Percentiles rank a stretch among this genome's conserved stretches.
phyloP scores from a whole-genome alignment of 257 asterid genomes.

The Euphrasia confusa region DNA sequence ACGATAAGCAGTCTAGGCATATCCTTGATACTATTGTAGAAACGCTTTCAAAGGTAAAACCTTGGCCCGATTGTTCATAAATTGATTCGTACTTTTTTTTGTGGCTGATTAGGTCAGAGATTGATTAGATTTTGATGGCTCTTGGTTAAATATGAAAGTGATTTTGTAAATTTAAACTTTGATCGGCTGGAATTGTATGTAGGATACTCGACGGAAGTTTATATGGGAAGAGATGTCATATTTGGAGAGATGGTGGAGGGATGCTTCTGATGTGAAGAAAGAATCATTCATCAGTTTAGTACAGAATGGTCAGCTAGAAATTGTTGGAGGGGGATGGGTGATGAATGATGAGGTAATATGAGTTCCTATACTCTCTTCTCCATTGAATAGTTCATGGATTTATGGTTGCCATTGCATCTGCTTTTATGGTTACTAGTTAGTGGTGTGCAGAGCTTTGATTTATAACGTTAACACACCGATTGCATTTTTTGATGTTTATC shows the following conservation, averaged over 20 bases:
- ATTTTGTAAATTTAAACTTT: conserved; percentile 10
- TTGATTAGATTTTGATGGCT: conserved; percentile 5
- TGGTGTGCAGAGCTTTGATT: conserved; percentile 11
- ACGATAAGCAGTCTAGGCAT: conserved; percentile 80
- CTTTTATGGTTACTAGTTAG: too few relatives aligned
- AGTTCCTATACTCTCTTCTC: background rate
- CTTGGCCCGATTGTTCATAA: conserved; percentile 12
- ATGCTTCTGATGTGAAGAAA: conserved; percentile 59
- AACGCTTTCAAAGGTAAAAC: conserved; percentile 62
- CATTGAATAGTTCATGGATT: background rate
- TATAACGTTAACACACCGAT: background rate
- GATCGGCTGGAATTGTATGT: conserved; percentile 23
- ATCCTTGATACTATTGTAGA: conserved; percentile 85
- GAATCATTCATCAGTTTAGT: conserved; percentile 73
- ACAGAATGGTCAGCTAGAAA: conserved; percentile 87
- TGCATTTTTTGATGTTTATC: background rate
- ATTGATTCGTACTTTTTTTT: conserved; percentile 4
- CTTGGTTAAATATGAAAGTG: conserved; percentile 8
- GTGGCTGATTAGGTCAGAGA: background rate
- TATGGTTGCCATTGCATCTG: conserved; percentile 8
- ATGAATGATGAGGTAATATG: conserved; percentile 95
- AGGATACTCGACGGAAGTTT: conserved; percentile 88
- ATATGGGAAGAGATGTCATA: conserved; percentile 99
- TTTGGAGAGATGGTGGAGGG: conserved; percentile 99
- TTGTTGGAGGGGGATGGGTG: conserved; percentile 99